Base-by-base conservation (phyloP, 257 asterid genomes). In the Rauvolfia tetraphylla region DNA sequence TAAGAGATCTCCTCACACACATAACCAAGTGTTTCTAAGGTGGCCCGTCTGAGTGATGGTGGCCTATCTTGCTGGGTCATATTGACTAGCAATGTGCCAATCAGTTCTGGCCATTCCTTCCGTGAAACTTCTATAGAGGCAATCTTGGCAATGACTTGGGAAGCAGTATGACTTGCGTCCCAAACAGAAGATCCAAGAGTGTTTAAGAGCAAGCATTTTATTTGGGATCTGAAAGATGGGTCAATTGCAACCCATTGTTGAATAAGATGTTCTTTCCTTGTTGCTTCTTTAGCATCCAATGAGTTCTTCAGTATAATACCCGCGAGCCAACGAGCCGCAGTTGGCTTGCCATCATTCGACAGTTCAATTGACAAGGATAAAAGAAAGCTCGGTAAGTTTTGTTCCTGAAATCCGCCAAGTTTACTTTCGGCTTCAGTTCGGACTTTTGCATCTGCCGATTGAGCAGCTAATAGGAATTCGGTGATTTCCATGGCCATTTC, bases 1-100 rank as follows among this genome's bases (percentile, higher is more conserved):
- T 86, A 84, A 59, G 96, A 88, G 79, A 93, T 90, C 87, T 91
- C 98, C 86, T 93, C 98, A 72, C 98, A 93, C 38, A 93, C 93
- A 58, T 87, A 93, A 48, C 98, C 97, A 44, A 93, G 95, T 7
- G 97, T 84, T 85, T 91, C 98, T 71, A 93, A 71, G 39, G 98
- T 91, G 33, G 98, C 95, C 80, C 90, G 96, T 77, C 84, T 93
- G 58, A 93, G 76, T 4, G 84, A 85, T 41, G 94, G 78, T 63
- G 96, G 87, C 49, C 82, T 86, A 72, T 89, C 92, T 44, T 82
- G 88, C 62, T 86, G 93, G 73, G 90, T 86, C 98, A 93, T 88
- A 76, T 90, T 89, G 34, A 80, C 83, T 20, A 93, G 92, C 87
- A 93, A 69, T 44, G 76, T 79, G 20, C 84, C 92, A 77, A 93